These are phyloP conservation scores for Batrachochytrium dendrobatidis DNA, from an alignment of 371 early-diverging fungal genomes.

Conservation along the genomic window DNA sequence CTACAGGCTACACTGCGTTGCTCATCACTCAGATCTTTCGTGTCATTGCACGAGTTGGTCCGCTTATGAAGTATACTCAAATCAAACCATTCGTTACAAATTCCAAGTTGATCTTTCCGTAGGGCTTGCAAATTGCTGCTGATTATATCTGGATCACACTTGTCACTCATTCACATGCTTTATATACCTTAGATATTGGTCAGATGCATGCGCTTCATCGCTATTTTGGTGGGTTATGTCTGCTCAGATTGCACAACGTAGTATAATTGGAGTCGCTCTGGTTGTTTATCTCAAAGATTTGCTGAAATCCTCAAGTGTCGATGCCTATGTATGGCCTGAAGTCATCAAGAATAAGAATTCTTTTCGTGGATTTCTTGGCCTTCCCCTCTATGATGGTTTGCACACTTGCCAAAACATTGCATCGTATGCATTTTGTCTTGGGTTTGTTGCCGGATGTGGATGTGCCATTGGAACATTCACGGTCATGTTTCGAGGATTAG, in stretches of 20 bases:
- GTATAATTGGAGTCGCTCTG: not conserved
- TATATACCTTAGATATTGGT: too few relatives aligned
- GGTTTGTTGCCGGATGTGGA: constrained; percentile 53
- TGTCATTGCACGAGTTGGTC: not conserved
- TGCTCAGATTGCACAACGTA: not conserved
- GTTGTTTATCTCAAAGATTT: not conserved
- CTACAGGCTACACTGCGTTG: not conserved
- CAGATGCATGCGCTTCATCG: not conserved
- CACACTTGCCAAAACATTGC: constrained; percentile 72
- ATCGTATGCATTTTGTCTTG: constrained; percentile 57
- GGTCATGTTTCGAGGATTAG: constrained; percentile 42
- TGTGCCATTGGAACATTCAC: constrained; percentile 12
- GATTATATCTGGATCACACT: too few relatives aligned
- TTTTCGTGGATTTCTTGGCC: constrained; percentile 5
- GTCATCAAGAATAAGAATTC: not conserved
- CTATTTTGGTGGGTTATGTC: constrained; percentile 1
- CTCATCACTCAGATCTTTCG: not conserved
- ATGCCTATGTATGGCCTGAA: constrained; percentile 1
- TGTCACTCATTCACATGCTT: too few relatives aligned
- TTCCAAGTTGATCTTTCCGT: not conserved
- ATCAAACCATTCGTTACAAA: not conserved
- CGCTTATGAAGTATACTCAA: not conserved
- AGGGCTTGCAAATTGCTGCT: too few relatives aligned
- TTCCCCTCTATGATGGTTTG: constrained; percentile 55
- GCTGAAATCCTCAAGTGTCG: not conserved